phyloP scores from a whole-genome alignment of 2,329 filamentous ascomycete species.

The Hypoxylon sp. region DNA sequence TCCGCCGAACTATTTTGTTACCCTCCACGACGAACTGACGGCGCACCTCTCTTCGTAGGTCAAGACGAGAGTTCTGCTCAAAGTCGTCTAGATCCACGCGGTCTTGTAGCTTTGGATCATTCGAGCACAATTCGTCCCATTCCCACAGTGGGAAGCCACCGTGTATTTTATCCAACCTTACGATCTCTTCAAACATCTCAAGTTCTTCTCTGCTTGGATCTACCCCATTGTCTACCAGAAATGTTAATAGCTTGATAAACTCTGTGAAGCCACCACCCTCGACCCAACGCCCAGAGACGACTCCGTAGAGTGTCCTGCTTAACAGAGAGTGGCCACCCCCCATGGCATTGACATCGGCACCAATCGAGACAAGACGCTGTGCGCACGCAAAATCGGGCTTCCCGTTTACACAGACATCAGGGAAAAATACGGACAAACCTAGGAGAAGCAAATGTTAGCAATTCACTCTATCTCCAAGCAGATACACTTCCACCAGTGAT shows the following conservation, averaged over 20 bases:
- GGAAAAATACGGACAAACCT: neutral
- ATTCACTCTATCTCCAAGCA: neutral
- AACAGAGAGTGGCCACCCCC: neutral
- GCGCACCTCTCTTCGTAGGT: neutral
- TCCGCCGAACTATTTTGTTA: neutral
- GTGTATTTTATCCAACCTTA: neutral
- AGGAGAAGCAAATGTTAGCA: neutral
- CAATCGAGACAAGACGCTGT: slow-evolving; percentile 13
- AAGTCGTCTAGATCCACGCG: too few species aligned
- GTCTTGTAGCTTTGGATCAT: too few species aligned
- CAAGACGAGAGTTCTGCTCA: neutral
- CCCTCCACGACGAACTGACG: neutral
- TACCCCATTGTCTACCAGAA: neutral
- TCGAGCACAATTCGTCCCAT: too few species aligned
- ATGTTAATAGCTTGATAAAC: neutral
- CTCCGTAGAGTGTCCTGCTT: neutral
- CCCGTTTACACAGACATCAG: too few species aligned
- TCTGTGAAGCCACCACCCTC: neutral
- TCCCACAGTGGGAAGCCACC: too few species aligned
- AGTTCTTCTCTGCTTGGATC: neutral
- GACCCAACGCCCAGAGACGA: neutral
- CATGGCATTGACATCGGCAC: slow-evolving; percentile 3
- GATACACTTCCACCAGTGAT: too few species aligned
- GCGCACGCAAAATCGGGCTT: neutral
- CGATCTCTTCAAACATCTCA: neutral